phyloP scores from a whole-genome alignment of 1,284 basidiomycete species.

The Anthracocystis setariae region DNA sequence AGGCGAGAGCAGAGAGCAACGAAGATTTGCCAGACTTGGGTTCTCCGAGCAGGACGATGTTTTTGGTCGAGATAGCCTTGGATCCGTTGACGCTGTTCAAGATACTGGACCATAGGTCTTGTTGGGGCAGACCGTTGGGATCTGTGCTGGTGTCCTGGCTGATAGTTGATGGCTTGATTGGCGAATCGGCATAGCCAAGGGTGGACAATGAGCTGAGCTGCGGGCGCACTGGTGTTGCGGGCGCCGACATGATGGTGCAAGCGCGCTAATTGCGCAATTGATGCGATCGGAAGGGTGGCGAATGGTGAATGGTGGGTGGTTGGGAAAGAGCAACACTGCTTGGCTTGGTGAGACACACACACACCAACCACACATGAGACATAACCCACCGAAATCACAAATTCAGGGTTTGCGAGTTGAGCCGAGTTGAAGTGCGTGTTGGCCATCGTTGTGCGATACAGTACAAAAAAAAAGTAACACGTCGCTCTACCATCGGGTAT shows the following conservation, averaged over 20 bases:
- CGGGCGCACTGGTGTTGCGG: conserved; percentile 16
- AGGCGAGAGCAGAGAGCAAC: conserved; percentile 74
- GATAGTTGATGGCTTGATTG: conserved; percentile 12
- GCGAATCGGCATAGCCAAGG: conserved; percentile 14
- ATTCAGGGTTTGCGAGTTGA: conserved; percentile 1
- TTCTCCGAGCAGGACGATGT: conserved; percentile 79
- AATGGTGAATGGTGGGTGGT: too few relatives aligned
- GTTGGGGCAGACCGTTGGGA: conserved; percentile 8
- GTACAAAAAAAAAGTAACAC: conserved; percentile 1
- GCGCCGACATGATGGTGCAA: not conserved
- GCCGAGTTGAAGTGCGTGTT: too few relatives aligned
- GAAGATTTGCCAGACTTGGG: conserved; percentile 81
- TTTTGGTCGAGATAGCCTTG: conserved; percentile 84
- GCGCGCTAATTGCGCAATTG: not conserved
- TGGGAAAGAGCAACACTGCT: too few relatives aligned
- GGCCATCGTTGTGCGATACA: not conserved
- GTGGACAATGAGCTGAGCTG: conserved; percentile 7
- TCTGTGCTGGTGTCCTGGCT: conserved; percentile 1
- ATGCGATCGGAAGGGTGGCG: not conserved
- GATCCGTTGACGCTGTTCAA: conserved; percentile 85
- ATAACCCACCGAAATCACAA: too few relatives aligned
- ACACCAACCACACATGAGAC: too few relatives aligned
- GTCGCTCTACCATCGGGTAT: not conserved
- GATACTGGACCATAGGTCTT: conserved; percentile 88
- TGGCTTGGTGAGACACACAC: too few relatives aligned